Evolutionary conservation across 2,329 filamentous ascomycete genomes (phyloP).

Genomic region (Pezicula neosporulosa): DNA sequence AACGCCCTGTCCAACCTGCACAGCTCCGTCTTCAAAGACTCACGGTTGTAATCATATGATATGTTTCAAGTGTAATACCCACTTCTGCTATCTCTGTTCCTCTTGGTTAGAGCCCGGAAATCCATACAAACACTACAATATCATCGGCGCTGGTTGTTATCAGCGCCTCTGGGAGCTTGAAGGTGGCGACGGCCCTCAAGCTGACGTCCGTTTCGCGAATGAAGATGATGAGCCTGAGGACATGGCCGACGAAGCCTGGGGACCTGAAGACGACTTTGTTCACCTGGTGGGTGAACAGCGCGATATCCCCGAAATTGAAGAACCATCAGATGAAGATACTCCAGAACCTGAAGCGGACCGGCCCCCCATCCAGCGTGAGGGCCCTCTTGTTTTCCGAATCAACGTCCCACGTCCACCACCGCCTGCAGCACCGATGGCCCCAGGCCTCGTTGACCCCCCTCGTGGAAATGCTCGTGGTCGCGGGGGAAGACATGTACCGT

Average conservation of each 20-base stretch:
- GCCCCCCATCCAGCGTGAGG: constrained; percentile 23
- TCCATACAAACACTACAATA: constrained; percentile 88
- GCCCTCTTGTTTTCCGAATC: constrained; percentile 28
- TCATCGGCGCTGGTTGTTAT: constrained; percentile 66
- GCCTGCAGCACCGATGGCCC: constrained; percentile 10
- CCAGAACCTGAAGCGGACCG: constrained; percentile 6
- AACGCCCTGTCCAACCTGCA: constrained; percentile 85
- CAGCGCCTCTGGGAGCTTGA: constrained; percentile 89
- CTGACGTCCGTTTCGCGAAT: constrained; percentile 22
- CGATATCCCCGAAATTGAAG: constrained; percentile 11
- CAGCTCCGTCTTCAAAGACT: constrained; percentile 80
- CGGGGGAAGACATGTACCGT: background rate
- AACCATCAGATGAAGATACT: constrained; percentile 8
- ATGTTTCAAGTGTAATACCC: constrained; percentile 82
- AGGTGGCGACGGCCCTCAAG: constrained; percentile 62
- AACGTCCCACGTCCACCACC: constrained; percentile 18
- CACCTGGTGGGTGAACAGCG: constrained; percentile 2
- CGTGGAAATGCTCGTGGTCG: constrained; percentile 3
- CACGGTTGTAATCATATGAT: constrained; percentile 97
- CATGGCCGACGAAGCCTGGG: background rate
- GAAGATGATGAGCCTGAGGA: constrained; percentile 4
- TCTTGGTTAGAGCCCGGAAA: constrained; percentile 79
- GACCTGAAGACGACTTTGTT: constrained; percentile 4
- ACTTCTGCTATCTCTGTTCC: constrained; percentile 94
- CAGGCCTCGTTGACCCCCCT: constrained; percentile 15